Evolutionary conservation across 352 stramenopile species (phyloP).

Genomic region (Phytophthora capsici): DNA sequence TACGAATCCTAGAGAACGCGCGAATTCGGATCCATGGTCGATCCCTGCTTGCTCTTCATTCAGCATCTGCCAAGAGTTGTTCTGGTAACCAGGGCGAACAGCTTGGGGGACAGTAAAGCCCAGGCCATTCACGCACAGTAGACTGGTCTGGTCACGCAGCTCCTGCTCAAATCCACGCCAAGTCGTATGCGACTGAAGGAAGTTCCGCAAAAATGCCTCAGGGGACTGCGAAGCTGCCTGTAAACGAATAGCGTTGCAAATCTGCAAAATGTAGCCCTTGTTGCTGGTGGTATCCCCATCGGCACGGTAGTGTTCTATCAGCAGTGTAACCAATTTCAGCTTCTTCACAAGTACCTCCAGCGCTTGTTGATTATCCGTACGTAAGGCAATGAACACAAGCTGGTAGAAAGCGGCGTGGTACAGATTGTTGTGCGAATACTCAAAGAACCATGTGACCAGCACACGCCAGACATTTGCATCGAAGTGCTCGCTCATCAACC

Average conservation of each 20-base stretch:
- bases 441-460: conserved; percentile 90
- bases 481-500: conserved; percentile 72
- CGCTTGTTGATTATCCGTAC: conserved; percentile 81
- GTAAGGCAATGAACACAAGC: conserved; percentile 88
- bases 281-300: conserved; percentile 75
- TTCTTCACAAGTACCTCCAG: conserved; percentile 90
- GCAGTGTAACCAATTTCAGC: conserved; percentile 81
- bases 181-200: conserved; percentile 88
- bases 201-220: conserved; percentile 89
- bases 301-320: conserved; percentile 85
- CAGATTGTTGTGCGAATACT: conserved; percentile 93
- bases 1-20: conserved; percentile 78
- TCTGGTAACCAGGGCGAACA: conserved; percentile 63
- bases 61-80: conserved; percentile 73
- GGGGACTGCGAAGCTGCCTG: conserved; percentile 89
- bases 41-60: conserved; percentile 67
- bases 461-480: conserved; percentile 88
- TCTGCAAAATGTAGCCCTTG: conserved; percentile 89
- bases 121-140: conserved; percentile 65
- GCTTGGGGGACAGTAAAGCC: conserved; percentile 80
- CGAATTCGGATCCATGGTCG: conserved; percentile 85
- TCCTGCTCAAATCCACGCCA: conserved; percentile 82
- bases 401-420: conserved; percentile 92
- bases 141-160: conserved; percentile 59
- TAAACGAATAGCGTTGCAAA: conserved; percentile 89